Evolutionary conservation across 495 filamentous ascomycete genomes (phyloP), one percentile per base, ranked within the genome.

Genomic region (Echria macrotheca): DNA sequence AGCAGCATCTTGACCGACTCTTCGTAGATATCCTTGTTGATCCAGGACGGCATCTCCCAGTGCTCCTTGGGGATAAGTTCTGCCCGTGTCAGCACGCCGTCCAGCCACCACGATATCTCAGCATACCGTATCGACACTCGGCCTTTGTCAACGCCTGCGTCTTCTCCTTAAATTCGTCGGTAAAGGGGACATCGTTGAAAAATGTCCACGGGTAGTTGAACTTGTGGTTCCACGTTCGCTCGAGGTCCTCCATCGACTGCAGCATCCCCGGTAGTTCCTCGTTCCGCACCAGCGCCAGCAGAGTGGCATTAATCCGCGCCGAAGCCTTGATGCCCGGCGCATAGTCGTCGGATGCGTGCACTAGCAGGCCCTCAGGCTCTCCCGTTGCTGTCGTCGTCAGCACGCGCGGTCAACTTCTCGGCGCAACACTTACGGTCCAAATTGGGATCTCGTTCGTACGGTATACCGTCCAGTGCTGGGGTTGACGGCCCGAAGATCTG

Each of bases 161-260:
- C 64, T 69, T 74, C 57, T 71, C 70, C 71, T 95, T 97, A 74
- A 99, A 99, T 60, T 97, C 91, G 28, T 87, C 84, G 11, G 85
- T 79, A 64, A 98, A 98, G 11, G 84, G 86, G 23, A 83, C 83
- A 61, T 98, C 93, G 70, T 99, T 99, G 74, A 99, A 91, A 69
- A 99, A 97, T 38, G 89, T 96, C 85, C 93, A 99, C 12, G 94
- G 94, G 67, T 97, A 99, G 70, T 99, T 97, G 77, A 97, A 99
- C 63, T 97, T 99, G 72, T 80, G 76, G 64, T 99, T 99, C 87
- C 89, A 99, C 6, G 91, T 96, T 52, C 87, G 70, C 69, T 99
- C 94, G 43, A 97, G 74, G 63, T 97, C 91, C 33, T 69, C 68
- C 85, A 99, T 99, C 5, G 87, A 83, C 56, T 82, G 78, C 21